Evolutionary conservation across 139 green algal genomes (phyloP).

Genomic region (Chlorella sp.): DNA sequence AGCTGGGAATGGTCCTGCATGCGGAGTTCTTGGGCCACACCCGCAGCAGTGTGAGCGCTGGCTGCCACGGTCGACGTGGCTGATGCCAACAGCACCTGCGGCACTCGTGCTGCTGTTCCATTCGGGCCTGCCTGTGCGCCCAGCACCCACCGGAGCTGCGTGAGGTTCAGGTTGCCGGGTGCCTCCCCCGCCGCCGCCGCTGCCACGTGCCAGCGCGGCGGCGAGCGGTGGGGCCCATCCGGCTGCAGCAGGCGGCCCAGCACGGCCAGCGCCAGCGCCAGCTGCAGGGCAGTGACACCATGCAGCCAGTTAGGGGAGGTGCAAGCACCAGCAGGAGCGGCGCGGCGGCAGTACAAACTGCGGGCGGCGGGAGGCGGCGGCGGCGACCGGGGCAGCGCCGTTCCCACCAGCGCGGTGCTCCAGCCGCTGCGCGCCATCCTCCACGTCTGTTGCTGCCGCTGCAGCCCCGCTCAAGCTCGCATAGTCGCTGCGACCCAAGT

Average conservation of each 20-base stretch:
- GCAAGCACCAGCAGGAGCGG: not conserved
- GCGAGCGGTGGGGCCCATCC: not conserved
- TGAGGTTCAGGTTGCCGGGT: not conserved
- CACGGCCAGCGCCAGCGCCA: slow-evolving; percentile 15
- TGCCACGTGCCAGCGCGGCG: slow-evolving; percentile 2
- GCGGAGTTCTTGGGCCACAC: not conserved
- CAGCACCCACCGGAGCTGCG: slow-evolving; percentile 10
- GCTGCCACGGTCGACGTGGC: too few species aligned
- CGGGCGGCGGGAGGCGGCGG: not conserved
- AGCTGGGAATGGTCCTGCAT: not conserved
- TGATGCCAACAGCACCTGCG: not conserved
- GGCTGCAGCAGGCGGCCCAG: not conserved
- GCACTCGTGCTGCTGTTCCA: not conserved
- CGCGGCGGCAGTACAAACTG: not conserved
- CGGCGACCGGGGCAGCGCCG: not conserved
- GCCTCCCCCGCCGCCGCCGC: not conserved
- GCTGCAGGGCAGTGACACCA: not conserved
- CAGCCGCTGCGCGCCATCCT: not conserved
- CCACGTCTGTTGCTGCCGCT: too few species aligned
- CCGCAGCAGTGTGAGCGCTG: not conserved
- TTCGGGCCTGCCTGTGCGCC: not conserved
- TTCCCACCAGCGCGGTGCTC: not conserved
- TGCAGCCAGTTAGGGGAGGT: not conserved
- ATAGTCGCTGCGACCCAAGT: too few species aligned
- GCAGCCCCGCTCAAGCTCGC: too few species aligned